Evolutionary conservation across 2,329 filamentous ascomycete species (phyloP).

Genomic region (Dissoconium aciculare): DNA sequence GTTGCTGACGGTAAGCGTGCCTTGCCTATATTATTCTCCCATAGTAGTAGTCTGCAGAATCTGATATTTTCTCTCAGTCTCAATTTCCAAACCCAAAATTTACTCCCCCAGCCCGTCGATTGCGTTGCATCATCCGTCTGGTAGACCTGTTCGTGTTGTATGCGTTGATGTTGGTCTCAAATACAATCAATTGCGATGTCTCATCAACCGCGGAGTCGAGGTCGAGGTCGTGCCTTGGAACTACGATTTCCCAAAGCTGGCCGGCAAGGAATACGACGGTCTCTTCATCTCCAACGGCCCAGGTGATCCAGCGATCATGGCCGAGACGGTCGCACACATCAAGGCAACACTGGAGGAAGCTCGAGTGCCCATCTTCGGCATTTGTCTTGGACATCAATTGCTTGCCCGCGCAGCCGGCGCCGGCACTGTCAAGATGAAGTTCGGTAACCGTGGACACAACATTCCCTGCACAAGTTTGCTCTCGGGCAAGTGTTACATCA

Average conservation of each 20-base stretch:
- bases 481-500: constrained; percentile 95
- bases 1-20: constrained; percentile 71
- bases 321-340: constrained; percentile 66
- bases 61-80: constrained; percentile 50
- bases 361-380: constrained; percentile 81
- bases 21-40: constrained; percentile 10
- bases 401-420: constrained; percentile 79
- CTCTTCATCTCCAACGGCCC: constrained; percentile 97
- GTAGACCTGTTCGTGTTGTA: constrained; percentile 70
- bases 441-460: constrained; percentile 96
- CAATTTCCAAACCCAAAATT: constrained; percentile 69
- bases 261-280: constrained; percentile 78
- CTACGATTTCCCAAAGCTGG: constrained; percentile 68
- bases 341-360: constrained; percentile 60
- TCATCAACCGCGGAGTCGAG: constrained; percentile 80
- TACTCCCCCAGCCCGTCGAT: constrained; percentile 60
- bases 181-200: constrained; percentile 91
- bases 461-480: constrained; percentile 94
- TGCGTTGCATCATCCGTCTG: constrained; percentile 73
- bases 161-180: constrained; percentile 97
- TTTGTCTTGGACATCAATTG: constrained; percentile 88
- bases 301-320: constrained; percentile 79
- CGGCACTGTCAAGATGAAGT: constrained; percentile 90
- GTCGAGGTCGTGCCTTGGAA: constrained; percentile 93
- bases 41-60: constrained; percentile 16